phyloP scores from a whole-genome alignment of 169 alveolate species.

The Plasmodium relictum region DNA sequence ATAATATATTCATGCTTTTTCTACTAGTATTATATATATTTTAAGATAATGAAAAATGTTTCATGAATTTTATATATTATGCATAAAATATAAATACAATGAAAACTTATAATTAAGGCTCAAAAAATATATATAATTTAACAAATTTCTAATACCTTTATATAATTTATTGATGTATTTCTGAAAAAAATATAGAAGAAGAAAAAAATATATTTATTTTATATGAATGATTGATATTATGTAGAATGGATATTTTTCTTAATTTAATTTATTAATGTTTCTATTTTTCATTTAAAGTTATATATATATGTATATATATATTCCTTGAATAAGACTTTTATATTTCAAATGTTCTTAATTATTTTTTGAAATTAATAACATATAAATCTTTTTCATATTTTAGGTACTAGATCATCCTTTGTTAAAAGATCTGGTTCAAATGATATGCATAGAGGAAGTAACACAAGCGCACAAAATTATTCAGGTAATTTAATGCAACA shows the following conservation, averaged over 20 bases:
- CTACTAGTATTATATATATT: background rate
- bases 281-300: too few relatives aligned
- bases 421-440: slow-evolving; percentile 25
- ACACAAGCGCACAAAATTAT: slow-evolving; percentile 52
- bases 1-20: background rate
- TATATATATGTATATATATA: too few relatives aligned
- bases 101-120: background rate
- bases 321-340: background rate
- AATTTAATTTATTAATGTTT: too few relatives aligned
- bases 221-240: too few relatives aligned
- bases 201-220: too few relatives aligned
- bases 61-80: too few relatives aligned
- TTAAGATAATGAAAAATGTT: background rate
- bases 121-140: too few relatives aligned
- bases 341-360: background rate
- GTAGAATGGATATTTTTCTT: too few relatives aligned
- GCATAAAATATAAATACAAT: too few relatives aligned
- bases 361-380: slow-evolving; percentile 1
- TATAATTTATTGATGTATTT: background rate
- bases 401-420: slow-evolving; percentile 66
- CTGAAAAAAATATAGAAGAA: too few relatives aligned
- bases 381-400: background rate
- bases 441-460: slow-evolving; percentile 45
- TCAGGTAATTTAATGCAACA: slow-evolving; percentile 66
- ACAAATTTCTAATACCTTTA: background rate